These are phyloP conservation scores for Crithidia expoeki DNA, from an alignment of 208 protist species.

Conservation along the genomic window DNA sequence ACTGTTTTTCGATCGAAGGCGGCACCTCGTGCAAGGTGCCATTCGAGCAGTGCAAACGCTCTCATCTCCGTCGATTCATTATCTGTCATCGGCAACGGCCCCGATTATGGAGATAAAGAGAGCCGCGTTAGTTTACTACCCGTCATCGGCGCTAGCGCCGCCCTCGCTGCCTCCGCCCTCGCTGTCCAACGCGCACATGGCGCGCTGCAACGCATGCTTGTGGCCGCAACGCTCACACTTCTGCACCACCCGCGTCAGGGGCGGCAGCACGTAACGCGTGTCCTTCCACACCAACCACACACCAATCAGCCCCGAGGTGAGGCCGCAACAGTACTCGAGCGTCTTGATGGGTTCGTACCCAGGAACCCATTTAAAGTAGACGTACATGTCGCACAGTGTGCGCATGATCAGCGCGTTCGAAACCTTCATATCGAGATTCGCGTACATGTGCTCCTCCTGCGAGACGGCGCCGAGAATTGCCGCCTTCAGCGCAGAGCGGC, in stretches of 20 bases:
- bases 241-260: not conserved
- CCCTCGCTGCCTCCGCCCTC: conserved; percentile 23
- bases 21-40: too few relatives aligned
- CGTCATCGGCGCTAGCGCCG: conserved; percentile 24
- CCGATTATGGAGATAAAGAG: not conserved
- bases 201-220: conserved; percentile 23
- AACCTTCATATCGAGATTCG: conserved; percentile 40
- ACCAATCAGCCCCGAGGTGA: conserved; percentile 73
- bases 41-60: too few relatives aligned
- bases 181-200: conserved; percentile 24
- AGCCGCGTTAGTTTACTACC: not conserved
- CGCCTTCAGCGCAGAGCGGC: conserved; percentile 20
- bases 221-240: not conserved
- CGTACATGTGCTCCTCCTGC: conserved; percentile 28
- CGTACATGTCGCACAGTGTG: conserved; percentile 84
- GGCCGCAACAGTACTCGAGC: conserved; percentile 69
- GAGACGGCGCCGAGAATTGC: conserved; percentile 18
- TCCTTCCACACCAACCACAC: conserved; percentile 85
- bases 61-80: too few relatives aligned
- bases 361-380: conserved; percentile 92
- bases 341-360: conserved; percentile 75
- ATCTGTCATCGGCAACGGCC: too few relatives aligned
- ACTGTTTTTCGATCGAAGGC: too few relatives aligned
- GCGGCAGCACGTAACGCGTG: conserved; percentile 36
- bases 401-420: conserved; percentile 68